A percentile compares a stretch with the other conserved stretches of the same genome.
Conservation (phyloP, 1,139 yeast genomes). For the Protomyces lactucae-debilis region DNA sequence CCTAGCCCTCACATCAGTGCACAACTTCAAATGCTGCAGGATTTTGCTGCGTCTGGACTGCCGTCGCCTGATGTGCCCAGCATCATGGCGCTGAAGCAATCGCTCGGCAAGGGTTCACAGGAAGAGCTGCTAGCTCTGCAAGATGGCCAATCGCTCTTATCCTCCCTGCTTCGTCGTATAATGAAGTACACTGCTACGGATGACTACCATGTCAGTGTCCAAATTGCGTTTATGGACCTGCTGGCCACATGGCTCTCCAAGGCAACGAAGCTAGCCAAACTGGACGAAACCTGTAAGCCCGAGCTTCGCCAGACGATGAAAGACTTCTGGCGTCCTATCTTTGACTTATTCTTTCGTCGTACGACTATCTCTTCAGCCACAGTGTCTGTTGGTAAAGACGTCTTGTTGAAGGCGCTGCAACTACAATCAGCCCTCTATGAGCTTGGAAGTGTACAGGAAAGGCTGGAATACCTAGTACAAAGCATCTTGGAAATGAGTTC, state of each 20-base stretch:
- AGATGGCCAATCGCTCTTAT: not conserved
- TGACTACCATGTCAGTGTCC: not conserved
- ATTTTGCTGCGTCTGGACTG: not conserved
- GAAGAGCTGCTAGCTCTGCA: not conserved
- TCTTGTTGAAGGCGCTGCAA: conserved; percentile 9
- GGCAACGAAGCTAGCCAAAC: not conserved
- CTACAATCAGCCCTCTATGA: conserved; percentile 1
- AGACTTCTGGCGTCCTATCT: conserved; percentile 2
- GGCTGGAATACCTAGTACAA: not conserved
- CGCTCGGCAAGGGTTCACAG: not conserved
- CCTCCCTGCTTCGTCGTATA: not conserved
- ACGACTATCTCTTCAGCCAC: conserved; percentile 17
- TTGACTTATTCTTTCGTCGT: conserved; percentile 9
- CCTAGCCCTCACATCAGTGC: too few species aligned
- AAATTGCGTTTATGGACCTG: conserved; percentile 11
- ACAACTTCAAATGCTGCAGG: not conserved
- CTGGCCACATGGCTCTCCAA: conserved; percentile 19
- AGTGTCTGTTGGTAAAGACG: conserved; percentile 12
- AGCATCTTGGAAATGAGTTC: conserved; percentile 7
- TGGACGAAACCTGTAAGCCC: not conserved
- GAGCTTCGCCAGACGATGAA: not conserved
- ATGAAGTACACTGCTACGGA: not conserved
- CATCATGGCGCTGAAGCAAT: not conserved
- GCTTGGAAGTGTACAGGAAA: not conserved
- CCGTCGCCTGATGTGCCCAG: not conserved